These are phyloP conservation scores for Diaporthe ilicicola DNA, from an alignment of 2,329 filamentous ascomycete species.

Conservation along the genomic window DNA sequence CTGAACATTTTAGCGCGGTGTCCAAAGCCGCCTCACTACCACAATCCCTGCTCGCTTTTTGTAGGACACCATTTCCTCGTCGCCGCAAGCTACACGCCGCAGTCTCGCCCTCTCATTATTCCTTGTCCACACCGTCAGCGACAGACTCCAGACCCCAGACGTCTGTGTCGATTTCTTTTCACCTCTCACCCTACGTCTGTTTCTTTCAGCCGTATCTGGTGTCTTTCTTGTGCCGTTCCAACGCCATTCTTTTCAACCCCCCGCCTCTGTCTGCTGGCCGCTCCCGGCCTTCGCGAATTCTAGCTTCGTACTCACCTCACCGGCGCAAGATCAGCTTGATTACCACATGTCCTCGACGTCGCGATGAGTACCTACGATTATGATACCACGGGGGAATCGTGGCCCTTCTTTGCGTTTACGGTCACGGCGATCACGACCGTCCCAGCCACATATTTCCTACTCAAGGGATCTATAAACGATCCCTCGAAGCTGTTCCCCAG, in stretches of 20 bases:
- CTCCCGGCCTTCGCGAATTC: slow-evolving; percentile 1
- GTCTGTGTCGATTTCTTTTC: not conserved
- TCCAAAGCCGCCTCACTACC: not conserved
- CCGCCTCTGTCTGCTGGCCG: slow-evolving; percentile 29
- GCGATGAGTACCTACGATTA: slow-evolving; percentile 96
- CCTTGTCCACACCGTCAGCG: not conserved
- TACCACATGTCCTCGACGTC: slow-evolving; percentile 44
- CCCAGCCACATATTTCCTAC: slow-evolving; percentile 87
- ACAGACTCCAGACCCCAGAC: slow-evolving; percentile 15
- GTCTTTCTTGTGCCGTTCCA: not conserved
- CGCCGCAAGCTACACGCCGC: not conserved
- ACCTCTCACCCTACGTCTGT: not conserved
- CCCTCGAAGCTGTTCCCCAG: slow-evolving; percentile 82
- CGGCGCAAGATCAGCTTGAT: slow-evolving; percentile 1
- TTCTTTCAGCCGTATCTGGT: not conserved
- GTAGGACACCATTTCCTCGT: slow-evolving; percentile 23
- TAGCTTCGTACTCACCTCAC: not conserved
- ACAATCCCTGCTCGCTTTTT: slow-evolving; percentile 14
- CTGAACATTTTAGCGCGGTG: slow-evolving; percentile 11
- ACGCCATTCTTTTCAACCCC: slow-evolving; percentile 31
- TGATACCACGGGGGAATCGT: slow-evolving; percentile 98
- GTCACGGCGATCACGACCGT: slow-evolving; percentile 87
- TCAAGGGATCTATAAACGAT: slow-evolving; percentile 75
- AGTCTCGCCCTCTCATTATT: not conserved
- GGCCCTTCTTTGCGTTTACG: slow-evolving; percentile 98